Evolutionary conservation across 129 eudicot species (phyloP).

Genomic region (Smallanthus sonchifolius): DNA sequence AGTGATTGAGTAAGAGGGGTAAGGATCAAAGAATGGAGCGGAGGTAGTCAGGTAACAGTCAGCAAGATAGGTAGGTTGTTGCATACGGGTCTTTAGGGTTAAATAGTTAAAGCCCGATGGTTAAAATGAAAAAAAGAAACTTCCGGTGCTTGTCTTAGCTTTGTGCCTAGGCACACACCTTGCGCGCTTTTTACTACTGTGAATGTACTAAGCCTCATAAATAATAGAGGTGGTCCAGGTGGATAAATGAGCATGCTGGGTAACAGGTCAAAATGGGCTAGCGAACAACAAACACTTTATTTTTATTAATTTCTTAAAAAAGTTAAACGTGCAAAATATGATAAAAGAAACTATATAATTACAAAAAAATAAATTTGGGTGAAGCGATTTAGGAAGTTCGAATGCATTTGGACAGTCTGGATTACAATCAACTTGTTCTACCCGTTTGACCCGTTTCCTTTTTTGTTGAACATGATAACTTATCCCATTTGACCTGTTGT

Average conservation of each 20-base stretch:
- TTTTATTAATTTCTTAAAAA: background rate
- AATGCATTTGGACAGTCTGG: background rate
- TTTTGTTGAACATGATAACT: background rate
- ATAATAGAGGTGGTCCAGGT: background rate
- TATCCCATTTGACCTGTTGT: background rate
- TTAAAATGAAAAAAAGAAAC: background rate
- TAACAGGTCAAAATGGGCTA: background rate
- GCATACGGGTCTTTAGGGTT: background rate
- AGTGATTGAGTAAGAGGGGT: background rate
- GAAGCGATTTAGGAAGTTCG: background rate
- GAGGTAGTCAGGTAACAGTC: background rate
- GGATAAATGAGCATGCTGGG: background rate
- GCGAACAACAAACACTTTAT: no score
- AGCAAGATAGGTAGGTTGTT: background rate
- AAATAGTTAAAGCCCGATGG: background rate
- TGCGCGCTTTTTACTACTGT: background rate
- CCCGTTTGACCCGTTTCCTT: background rate
- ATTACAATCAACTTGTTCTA: background rate
- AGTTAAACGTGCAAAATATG: background rate
- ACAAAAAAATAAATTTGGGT: background rate
- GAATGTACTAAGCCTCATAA: background rate
- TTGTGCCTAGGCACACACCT: background rate
- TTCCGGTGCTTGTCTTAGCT: background rate
- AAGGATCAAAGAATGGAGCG: no score
- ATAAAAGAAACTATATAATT: background rate